These are phyloP conservation scores for Silybum marianum DNA, from an alignment of 129 eudicot genomes.

Conservation along the genomic window DNA sequence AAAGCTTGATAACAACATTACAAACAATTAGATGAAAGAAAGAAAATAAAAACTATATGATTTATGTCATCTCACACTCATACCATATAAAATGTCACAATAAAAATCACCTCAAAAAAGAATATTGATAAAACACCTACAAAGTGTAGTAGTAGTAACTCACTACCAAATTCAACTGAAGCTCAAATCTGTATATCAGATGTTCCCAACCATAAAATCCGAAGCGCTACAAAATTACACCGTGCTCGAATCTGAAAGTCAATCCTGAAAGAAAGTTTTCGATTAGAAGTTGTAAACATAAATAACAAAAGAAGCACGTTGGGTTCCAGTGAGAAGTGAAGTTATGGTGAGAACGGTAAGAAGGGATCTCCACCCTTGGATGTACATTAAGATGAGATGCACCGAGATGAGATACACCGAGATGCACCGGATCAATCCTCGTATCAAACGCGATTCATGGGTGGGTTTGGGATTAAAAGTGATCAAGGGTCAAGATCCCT, in stretches of 20 bases:
- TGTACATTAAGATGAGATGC: too few species aligned
- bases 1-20: neutral
- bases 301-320: neutral
- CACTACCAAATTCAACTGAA: constrained; percentile 4
- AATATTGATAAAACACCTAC: too few species aligned
- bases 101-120: constrained; percentile 20
- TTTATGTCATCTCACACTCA: constrained; percentile 12
- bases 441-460: too few species aligned
- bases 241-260: neutral
- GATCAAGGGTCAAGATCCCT: too few species aligned
- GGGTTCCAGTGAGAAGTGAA: too few species aligned
- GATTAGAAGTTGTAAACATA: neutral
- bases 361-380: too few species aligned
- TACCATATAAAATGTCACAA: constrained; percentile 22
- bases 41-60: constrained; percentile 14
- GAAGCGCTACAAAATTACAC: neutral
- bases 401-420: too few species aligned
- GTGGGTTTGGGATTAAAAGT: too few species aligned
- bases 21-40: constrained; percentile 12
- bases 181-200: neutral
- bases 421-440: too few species aligned
- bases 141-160: neutral
- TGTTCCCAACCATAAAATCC: neutral
- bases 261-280: neutral
- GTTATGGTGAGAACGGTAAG: too few species aligned